Conservation (phyloP, 2,329 filamentous ascomycete genomes). For the Penicillium crustosum region DNA sequence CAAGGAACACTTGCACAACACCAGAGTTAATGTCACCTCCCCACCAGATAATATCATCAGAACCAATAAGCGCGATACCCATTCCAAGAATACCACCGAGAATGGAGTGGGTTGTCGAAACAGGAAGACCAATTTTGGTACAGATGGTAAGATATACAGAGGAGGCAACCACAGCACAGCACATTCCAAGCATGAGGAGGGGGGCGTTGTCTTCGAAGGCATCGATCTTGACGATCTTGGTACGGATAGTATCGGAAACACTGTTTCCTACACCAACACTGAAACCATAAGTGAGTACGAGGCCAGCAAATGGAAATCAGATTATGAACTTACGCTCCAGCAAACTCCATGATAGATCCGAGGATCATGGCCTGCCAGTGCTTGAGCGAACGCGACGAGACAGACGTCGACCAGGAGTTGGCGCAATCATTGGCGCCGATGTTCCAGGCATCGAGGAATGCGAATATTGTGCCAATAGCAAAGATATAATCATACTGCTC, state of each 20-base stretch:
- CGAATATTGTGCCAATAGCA: background rate
- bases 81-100: background rate
- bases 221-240: background rate
- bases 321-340: background rate
- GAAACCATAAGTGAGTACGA: background rate
- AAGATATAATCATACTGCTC: background rate
- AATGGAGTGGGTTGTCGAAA: background rate
- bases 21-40: conserved; percentile 1
- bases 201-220: background rate
- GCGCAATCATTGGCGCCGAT: background rate
- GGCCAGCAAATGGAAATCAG: background rate
- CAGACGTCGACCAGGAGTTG: conserved; percentile 1
- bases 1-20: background rate
- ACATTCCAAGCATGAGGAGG: background rate
- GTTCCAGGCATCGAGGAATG: background rate
- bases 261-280: conserved; percentile 1
- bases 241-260: background rate
- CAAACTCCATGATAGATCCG: background rate
- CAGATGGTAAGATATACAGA: background rate
- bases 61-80: background rate
- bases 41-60: conserved; percentile 1
- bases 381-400: background rate
- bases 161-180: background rate
- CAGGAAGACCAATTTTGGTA: background rate
- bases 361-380: background rate